Percentiles rank a stretch among this genome's conserved stretches.
Conservation (phyloP, 129 eudicot species). For the Oenanthe sinensis region DNA sequence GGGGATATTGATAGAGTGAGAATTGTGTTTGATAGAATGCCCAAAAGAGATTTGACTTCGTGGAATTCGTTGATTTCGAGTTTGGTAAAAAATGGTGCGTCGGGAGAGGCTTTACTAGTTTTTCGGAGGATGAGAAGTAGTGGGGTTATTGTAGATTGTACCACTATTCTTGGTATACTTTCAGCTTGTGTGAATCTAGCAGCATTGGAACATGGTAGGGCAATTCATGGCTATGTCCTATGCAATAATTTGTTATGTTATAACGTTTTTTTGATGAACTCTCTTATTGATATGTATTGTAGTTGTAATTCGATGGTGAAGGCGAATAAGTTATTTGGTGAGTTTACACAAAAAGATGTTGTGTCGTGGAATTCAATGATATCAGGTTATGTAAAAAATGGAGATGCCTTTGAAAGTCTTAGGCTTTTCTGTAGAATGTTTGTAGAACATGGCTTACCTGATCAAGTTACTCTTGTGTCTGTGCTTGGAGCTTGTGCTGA, state of each 20-base stretch:
- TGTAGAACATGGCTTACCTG: conserved; percentile 17
- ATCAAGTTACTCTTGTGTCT: conserved; percentile 34
- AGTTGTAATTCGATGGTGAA: conserved; percentile 18
- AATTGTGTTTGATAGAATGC: conserved; percentile 39
- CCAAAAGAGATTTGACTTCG: conserved; percentile 37
- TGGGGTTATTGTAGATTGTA: conserved; percentile 26
- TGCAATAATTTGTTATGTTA: conserved; percentile 17
- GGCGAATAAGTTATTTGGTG: conserved; percentile 23
- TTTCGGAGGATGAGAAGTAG: conserved; percentile 20
- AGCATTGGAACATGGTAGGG: conserved; percentile 27
- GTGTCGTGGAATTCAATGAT: conserved; percentile 50
- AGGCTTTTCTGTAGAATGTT: conserved; percentile 30
- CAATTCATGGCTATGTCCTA: conserved; percentile 31
- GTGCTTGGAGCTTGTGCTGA: conserved; percentile 40
- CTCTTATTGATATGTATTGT: conserved; percentile 18
- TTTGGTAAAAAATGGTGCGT: conserved; percentile 19
- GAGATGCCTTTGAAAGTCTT: conserved; percentile 30
- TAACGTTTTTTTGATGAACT: conserved; percentile 10
- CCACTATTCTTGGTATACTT: conserved; percentile 31
- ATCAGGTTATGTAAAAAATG: conserved; percentile 28
- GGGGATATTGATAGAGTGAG: conserved; percentile 27
- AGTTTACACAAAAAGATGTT: conserved; percentile 28
- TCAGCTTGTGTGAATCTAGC: conserved; percentile 25
- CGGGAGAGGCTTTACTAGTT: conserved; percentile 13
- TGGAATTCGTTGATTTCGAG: conserved; percentile 43